These are phyloP conservation scores for Euphorbia peplus DNA, from an alignment of 345 rosid species.

Conservation along the genomic window DNA sequence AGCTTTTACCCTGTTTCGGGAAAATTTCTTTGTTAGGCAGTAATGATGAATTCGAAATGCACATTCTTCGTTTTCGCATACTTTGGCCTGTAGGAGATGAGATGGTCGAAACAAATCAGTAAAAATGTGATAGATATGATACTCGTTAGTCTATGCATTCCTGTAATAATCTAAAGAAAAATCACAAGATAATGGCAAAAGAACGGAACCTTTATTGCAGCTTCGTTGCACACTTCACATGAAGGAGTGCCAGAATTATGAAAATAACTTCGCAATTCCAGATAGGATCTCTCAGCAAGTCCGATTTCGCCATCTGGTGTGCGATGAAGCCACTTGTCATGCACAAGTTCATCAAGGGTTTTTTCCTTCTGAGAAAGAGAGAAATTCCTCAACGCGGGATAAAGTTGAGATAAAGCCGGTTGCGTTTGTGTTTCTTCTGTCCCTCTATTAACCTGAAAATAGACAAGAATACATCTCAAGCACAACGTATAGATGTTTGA, in stretches of 20 bases:
- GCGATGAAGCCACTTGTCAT: constrained; percentile 71
- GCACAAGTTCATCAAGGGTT: constrained; percentile 63
- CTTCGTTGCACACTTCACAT: constrained; percentile 90
- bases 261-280: constrained; percentile 86
- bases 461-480: constrained; percentile 18
- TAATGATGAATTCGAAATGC: constrained; percentile 63
- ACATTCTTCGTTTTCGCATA: constrained; percentile 68
- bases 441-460: constrained; percentile 40
- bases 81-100: constrained; percentile 55
- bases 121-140: neutral
- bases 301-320: constrained; percentile 60
- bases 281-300: constrained; percentile 76
- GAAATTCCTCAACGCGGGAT: constrained; percentile 77
- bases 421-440: constrained; percentile 35
- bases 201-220: constrained; percentile 69
- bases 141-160: neutral
- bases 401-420: constrained; percentile 34
- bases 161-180: neutral
- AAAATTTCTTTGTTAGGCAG: constrained; percentile 60
- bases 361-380: constrained; percentile 80
- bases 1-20: constrained; percentile 43
- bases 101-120: constrained; percentile 4
- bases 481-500: neutral
- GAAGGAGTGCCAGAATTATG: constrained; percentile 61
- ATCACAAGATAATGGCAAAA: neutral